Percentiles rank a stretch among this genome's conserved stretches.
These are phyloP conservation scores for Elsinoe australis DNA, from an alignment of 2,329 filamentous ascomycete species.

Conservation along the genomic window DNA sequence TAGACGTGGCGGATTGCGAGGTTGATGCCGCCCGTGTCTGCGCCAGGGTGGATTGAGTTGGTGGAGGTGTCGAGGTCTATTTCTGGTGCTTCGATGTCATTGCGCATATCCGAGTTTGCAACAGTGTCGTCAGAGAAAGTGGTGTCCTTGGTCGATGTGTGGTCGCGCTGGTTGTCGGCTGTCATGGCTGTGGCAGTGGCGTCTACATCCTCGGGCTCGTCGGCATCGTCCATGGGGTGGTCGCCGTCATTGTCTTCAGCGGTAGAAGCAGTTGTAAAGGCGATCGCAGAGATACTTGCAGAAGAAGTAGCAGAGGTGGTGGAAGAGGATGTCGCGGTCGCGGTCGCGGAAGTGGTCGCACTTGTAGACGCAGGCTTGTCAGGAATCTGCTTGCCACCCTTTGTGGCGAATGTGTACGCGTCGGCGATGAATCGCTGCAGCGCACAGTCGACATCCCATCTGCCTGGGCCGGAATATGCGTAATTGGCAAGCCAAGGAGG, in stretches of 20 bases:
- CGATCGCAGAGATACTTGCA: background rate
- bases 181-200: too few relatives aligned
- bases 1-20: too few relatives aligned
- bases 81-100: too few relatives aligned
- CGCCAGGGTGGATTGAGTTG: too few relatives aligned
- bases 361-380: background rate
- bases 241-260: background rate
- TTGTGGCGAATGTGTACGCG: background rate
- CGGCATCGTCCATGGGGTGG: background rate
- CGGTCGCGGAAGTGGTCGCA: too few relatives aligned
- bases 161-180: too few relatives aligned
- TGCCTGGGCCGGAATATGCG: background rate
- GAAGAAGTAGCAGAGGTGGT: background rate
- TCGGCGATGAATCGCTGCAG: constrained; percentile 1
- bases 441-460: background rate
- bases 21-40: too few relatives aligned
- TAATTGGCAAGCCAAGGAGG: background rate
- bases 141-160: too few relatives aligned
- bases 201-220: background rate
- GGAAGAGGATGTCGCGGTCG: background rate
- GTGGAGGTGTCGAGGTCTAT: too few relatives aligned
- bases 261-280: too few relatives aligned
- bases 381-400: background rate
- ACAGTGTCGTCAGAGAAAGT: too few relatives aligned
- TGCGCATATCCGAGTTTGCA: too few relatives aligned